A percentile compares a stretch with the other conserved stretches of the same genome.
phyloP scores from a whole-genome alignment of 2,329 filamentous ascomycete genomes.

The Nemania sp. region DNA sequence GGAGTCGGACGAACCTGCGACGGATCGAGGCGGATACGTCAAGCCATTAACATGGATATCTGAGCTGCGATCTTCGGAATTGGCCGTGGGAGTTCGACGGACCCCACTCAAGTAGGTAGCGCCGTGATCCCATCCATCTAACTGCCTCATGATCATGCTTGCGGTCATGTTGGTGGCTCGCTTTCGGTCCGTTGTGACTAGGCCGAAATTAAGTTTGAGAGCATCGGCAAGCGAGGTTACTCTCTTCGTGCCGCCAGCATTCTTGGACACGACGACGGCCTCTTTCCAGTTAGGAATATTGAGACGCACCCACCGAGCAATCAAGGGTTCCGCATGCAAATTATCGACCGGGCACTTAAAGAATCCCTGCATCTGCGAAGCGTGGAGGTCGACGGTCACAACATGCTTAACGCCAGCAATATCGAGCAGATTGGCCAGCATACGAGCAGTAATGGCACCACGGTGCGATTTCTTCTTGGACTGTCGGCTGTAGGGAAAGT shows the following conservation, averaged over 20 bases:
- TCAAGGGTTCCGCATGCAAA: constrained; percentile 90
- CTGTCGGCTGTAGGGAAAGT: constrained; percentile 98
- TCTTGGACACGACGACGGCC: constrained; percentile 96
- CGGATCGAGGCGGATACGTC: constrained; percentile 30
- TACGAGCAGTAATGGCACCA: constrained; percentile 92
- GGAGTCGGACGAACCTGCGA: constrained; percentile 50
- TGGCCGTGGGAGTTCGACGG: constrained; percentile 28
- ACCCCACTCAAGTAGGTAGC: constrained; percentile 35
- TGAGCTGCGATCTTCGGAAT: constrained; percentile 33
- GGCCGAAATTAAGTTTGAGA: constrained; percentile 95
- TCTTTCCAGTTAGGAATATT: constrained; percentile 88
- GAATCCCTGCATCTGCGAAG: constrained; percentile 99
- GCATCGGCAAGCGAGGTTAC: constrained; percentile 96
- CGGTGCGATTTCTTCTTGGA: constrained; percentile 99
- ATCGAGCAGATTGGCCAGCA: constrained; percentile 92
- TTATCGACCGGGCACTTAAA: constrained; percentile 98
- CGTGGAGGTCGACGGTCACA: constrained; percentile 94
- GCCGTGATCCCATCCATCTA: constrained; percentile 54
- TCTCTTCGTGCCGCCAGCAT: constrained; percentile 93
- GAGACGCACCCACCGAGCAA: constrained; percentile 91
- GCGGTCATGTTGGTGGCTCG: constrained; percentile 69
- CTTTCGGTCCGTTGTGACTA: constrained; percentile 84
- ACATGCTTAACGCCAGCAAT: constrained; percentile 97
- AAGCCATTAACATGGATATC: constrained; percentile 39
- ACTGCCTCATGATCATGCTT: constrained; percentile 74